phyloP scores from a whole-genome alignment of 1,284 basidiomycete species.

The Phylloporus sp. region DNA sequence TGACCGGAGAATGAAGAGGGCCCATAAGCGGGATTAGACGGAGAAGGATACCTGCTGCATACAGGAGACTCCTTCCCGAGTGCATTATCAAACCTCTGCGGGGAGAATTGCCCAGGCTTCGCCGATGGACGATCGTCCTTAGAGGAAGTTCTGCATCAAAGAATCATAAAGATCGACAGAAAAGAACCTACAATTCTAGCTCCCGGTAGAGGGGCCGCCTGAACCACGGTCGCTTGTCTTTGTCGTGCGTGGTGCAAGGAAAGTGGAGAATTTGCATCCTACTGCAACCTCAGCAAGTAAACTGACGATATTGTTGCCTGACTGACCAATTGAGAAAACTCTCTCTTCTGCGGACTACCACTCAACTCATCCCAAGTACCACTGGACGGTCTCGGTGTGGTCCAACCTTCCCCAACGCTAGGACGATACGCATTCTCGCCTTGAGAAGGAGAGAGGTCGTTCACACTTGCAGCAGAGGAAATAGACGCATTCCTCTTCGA shows the following conservation, averaged over 20 bases:
- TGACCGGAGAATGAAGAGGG: conserved; percentile 40
- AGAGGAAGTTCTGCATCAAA: conserved; percentile 27
- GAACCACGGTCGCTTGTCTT: conserved; percentile 50
- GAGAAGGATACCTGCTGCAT: conserved; percentile 49
- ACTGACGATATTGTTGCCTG: conserved; percentile 9
- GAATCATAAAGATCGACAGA: conserved; percentile 11
- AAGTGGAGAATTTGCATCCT: conserved; percentile 44
- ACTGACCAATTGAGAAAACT: conserved; percentile 51
- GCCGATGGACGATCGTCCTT: conserved; percentile 55
- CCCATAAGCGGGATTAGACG: conserved; percentile 46
- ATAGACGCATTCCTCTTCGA: conserved; percentile 65
- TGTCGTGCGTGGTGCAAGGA: conserved; percentile 51
- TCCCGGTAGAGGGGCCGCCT: conserved; percentile 43
- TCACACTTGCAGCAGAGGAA: conserved; percentile 59
- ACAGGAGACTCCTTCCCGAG: conserved; percentile 45
- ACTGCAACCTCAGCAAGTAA: conserved; percentile 15
- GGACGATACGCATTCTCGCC: conserved; percentile 52
- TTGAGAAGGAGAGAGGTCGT: conserved; percentile 52
- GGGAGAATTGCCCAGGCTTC: conserved; percentile 55
- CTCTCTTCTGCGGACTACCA: conserved; percentile 52
- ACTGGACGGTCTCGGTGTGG: conserved; percentile 52
- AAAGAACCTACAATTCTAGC: conserved; percentile 47
- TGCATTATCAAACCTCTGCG: conserved; percentile 54
- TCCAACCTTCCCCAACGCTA: conserved; percentile 56
- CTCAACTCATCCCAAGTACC: conserved; percentile 66